Percentiles rank a stretch among this genome's conserved stretches.
Conservation (phyloP, 176 grass and related monocot genomes). For the Typha latifolia region DNA sequence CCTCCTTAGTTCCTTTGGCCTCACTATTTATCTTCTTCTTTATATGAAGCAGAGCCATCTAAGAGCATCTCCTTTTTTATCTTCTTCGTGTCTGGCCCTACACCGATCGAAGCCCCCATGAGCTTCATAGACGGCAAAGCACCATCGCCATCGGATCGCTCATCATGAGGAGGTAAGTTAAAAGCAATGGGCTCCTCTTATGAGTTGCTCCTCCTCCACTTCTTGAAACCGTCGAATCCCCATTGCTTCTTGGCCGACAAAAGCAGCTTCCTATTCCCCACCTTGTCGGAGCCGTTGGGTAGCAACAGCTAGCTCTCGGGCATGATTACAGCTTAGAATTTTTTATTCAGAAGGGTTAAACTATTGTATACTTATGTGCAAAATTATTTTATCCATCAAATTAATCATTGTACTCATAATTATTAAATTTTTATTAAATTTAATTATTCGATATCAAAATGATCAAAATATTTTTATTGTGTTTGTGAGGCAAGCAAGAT, state of each 20-base stretch:
- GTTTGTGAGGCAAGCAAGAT: too few relatives aligned
- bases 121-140: background rate
- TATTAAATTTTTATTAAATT: too few relatives aligned
- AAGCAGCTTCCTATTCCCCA: constrained; percentile 25
- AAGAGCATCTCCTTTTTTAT: constrained; percentile 40
- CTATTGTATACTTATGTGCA: too few relatives aligned
- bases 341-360: too few relatives aligned
- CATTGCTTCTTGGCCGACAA: constrained; percentile 42
- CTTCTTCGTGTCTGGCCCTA: constrained; percentile 40
- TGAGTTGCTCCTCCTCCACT: constrained; percentile 50
- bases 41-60: constrained; percentile 26
- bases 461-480: too few relatives aligned
- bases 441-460: too few relatives aligned
- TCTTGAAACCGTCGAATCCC: constrained; percentile 81
- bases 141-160: constrained; percentile 2
- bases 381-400: too few relatives aligned
- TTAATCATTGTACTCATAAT: too few relatives aligned
- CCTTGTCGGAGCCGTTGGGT: constrained; percentile 15
- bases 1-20: too few relatives aligned
- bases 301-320: constrained; percentile 30
- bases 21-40: too few relatives aligned
- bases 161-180: constrained; percentile 4
- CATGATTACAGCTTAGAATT: too few relatives aligned
- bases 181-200: constrained; percentile 22
- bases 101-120: constrained; percentile 30